These are phyloP conservation scores for Pythium periplocum DNA, from an alignment of 352 stramenopile genomes.

Conservation along the genomic window DNA sequence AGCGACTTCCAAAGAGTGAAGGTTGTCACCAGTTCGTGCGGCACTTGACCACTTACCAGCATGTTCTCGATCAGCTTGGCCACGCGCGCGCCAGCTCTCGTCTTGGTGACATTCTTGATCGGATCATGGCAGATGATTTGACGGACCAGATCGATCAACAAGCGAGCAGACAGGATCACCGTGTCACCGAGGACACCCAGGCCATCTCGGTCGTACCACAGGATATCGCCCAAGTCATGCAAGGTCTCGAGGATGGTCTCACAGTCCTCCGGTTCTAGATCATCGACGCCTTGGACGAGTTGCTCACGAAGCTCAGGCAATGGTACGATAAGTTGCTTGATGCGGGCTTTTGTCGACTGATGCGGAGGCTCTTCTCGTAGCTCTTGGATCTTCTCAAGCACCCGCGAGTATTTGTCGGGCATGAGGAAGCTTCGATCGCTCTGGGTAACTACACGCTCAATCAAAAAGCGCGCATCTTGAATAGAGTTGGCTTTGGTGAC, in stretches of 20 bases:
- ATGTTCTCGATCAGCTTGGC: background rate
- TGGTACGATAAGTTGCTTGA: background rate
- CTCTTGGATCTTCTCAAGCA: background rate
- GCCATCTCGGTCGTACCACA: conserved; percentile 11
- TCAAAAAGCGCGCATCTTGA: background rate
- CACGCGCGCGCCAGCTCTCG: no score
- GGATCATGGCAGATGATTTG: conserved; percentile 10
- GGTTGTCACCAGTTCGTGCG: no score
- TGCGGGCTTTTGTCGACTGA: background rate
- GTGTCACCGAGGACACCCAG: conserved; percentile 1
- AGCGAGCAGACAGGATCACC: conserved; percentile 6
- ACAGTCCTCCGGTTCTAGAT: no score
- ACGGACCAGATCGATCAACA: conserved; percentile 14
- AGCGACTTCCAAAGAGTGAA: background rate
- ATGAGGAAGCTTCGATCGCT: conserved; percentile 8
- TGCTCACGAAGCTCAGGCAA: background rate
- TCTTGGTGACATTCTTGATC: no score
- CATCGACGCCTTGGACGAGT: no score
- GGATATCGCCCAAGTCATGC: conserved; percentile 13
- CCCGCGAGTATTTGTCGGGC: conserved; percentile 5
- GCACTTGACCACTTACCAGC: background rate
- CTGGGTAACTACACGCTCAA: background rate
- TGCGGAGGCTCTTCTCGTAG: background rate
- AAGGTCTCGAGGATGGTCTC: conserved; percentile 4
- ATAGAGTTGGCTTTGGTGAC: no score